Base-by-base conservation (phyloP, 2,329 filamentous ascomycete species). In the Aspergillus sojae region DNA sequence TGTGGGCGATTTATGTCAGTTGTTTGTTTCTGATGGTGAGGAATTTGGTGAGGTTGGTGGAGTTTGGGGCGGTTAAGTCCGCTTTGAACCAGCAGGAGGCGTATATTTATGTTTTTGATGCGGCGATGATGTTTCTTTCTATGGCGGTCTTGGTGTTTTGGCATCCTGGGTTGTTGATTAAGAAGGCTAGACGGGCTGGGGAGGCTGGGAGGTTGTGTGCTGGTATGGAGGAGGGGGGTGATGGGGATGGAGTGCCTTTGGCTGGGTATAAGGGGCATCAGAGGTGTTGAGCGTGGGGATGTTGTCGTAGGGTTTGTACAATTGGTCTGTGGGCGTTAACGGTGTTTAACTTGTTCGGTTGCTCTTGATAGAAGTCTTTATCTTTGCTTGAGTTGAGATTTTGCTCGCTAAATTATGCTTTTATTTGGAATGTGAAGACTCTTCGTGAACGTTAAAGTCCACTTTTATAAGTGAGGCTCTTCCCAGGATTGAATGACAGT, bases 11-110 rank as follows among this genome's bases (percentile, higher is more conserved):
- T 3, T 57, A 57, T 48, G 65, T 65, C 7, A 70, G 59, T n/a
- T 74, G 73, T 3, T 72, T 64, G 43, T 77, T 77, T 43, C 76
- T 67, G 43, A 71, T 74, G 7, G 79, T 82, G 23, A 81, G 67
- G 67, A 74, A 73, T 36, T 70, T 72, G 1, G 66, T 63, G 0
- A 68, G 71, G 53, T 80, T 77, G 19, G 74, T 62, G 11, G 77
- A 74, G 26, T 74, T 60, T 26, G 58, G 21, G 58, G 58, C 46
- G 9, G 32, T 23, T 1, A 60, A 68, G 19, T 70, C 52, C 5
- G 76, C 78, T 39, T 75, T 61, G 9, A 76, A 70, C 28, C 74
- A 62, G 12, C 65, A 63, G 34, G 81, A 77, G n/a, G 80, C 71
- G 0, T 78, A 75, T 1, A 67, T 67, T 41, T 67, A 70, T 55